A percentile compares a stretch with the other conserved stretches of the same genome.
Evolutionary conservation across 2,329 filamentous ascomycete species (phyloP).

Genomic region (Aspergillus sp.): DNA sequence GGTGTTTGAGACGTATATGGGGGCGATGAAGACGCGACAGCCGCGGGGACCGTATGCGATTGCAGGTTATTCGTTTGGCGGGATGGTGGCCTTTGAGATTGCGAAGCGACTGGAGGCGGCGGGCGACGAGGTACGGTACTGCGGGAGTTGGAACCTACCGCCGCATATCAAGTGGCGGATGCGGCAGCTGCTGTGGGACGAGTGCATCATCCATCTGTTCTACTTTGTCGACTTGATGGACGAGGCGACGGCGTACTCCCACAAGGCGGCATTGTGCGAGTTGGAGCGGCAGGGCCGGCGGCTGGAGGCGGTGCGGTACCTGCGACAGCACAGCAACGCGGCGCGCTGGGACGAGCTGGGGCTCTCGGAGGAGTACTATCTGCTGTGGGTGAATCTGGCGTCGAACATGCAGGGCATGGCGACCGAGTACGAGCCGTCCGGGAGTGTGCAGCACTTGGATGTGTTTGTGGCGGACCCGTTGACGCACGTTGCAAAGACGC

Average conservation of each 20-base stretch:
- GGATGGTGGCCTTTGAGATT: constrained; percentile 50
- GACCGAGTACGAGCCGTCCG: constrained; percentile 3
- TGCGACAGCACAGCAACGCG: not conserved
- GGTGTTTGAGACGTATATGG: constrained; percentile 37
- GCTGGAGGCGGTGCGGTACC: no score
- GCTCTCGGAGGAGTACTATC: constrained; percentile 6
- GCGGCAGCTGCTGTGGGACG: constrained; percentile 1
- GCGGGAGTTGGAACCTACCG: constrained; percentile 5
- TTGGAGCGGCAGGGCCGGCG: no score
- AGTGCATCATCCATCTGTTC: not conserved
- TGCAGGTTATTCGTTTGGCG: constrained; percentile 50
- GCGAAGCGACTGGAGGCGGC: constrained; percentile 42
- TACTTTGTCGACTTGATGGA: constrained; percentile 1
- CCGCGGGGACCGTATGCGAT: constrained; percentile 51
- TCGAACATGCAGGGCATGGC: not conserved
- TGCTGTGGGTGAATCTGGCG: not conserved
- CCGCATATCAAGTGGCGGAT: constrained; percentile 6
- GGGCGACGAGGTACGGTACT: constrained; percentile 39
- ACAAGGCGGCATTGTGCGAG: not conserved
- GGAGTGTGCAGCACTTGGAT: constrained; percentile 5
- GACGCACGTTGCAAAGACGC: not conserved
- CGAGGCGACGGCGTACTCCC: not conserved
- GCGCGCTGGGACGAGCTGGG: not conserved
- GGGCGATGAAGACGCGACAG: constrained; percentile 39
- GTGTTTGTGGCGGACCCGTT: constrained; percentile 11